phyloP scores from a whole-genome alignment of 2,329 filamentous ascomycete species.

The Aspergillus pseudotamarii region DNA sequence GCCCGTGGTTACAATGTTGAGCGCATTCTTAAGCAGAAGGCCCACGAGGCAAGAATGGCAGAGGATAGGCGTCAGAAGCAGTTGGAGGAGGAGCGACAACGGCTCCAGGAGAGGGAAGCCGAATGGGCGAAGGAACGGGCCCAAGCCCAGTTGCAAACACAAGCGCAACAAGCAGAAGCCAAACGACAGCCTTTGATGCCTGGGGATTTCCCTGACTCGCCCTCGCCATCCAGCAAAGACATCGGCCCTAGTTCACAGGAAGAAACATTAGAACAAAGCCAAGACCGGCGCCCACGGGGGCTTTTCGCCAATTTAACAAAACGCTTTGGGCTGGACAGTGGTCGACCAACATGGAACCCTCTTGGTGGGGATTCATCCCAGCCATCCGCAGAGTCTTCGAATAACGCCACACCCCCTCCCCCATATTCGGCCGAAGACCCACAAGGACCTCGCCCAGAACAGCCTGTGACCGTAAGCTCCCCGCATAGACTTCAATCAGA shows the following conservation, averaged over 20 bases:
- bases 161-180: constrained; percentile 26
- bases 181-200: constrained; percentile 63
- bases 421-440: constrained; percentile 44
- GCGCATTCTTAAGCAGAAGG: constrained; percentile 85
- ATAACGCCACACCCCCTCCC: constrained; percentile 37
- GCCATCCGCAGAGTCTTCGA: constrained; percentile 24
- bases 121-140: constrained; percentile 49
- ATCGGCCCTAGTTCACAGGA: constrained; percentile 22
- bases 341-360: constrained; percentile 29
- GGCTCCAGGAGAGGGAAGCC: constrained; percentile 63
- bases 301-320: constrained; percentile 71
- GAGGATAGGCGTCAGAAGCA: constrained; percentile 77
- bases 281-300: constrained; percentile 54
- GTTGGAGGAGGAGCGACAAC: constrained; percentile 71
- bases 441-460: constrained; percentile 34
- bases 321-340: constrained; percentile 67
- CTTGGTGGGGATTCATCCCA: constrained; percentile 27
- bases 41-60: constrained; percentile 81
- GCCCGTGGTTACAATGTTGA: constrained; percentile 95
- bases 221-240: constrained; percentile 60
- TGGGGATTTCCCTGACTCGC: constrained; percentile 71
- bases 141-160: constrained; percentile 25
- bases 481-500: constrained; percentile 48
- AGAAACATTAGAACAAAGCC: constrained; percentile 24
- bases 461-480: constrained; percentile 35